Base-by-base conservation (phyloP, 106 monocot genomes). In the Allium cepa region DNA sequence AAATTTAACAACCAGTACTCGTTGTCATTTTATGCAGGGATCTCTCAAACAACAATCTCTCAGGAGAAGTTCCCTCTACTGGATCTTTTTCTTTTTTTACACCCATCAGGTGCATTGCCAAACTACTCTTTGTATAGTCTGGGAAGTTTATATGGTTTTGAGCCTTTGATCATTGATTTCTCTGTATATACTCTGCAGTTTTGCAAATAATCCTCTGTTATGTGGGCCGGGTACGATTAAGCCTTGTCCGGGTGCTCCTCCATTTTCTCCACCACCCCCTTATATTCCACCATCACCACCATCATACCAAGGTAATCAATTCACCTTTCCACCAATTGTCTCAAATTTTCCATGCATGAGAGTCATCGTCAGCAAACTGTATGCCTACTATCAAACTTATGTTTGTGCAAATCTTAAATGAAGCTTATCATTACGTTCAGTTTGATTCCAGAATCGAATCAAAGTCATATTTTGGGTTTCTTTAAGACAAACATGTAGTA, bases 71-170 rank as follows among this genome's bases (percentile, higher is more conserved):
- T 67, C 94, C 94, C 64, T 82, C 94, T 10, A 83, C 59, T 72
- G 94, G 94, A 4, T 94, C 94, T 49, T 94, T 94, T 75, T 83
- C 84, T 62, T 73, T 90, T 18, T 94, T 94, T 69, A 94, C 94
- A 47, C 94, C 94, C n/a, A 83, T 91, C 75, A 91, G 91, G 92
- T 87, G 14, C 56, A 48, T 15, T 57, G 3, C 49, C 59, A 53
- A 57, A 17, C 28, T 70, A 26, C 26, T 71, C 13, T 7, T 17
- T 17, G 2, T 76, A 57, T 18, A 76, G 18, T 53, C 15, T 56
- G 63, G 16, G 36, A 36, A 36, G 1, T 36, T 36, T 36, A 36
- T 36, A 5, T 36, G 26, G 15, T 11, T 60, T 12, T 59, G 17
- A 49, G 7, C 48, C 53, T 59, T 36, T 71, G 8, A 28, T 58